Conservation (phyloP, 345 rosid species). For the Murraya paniculata region DNA sequence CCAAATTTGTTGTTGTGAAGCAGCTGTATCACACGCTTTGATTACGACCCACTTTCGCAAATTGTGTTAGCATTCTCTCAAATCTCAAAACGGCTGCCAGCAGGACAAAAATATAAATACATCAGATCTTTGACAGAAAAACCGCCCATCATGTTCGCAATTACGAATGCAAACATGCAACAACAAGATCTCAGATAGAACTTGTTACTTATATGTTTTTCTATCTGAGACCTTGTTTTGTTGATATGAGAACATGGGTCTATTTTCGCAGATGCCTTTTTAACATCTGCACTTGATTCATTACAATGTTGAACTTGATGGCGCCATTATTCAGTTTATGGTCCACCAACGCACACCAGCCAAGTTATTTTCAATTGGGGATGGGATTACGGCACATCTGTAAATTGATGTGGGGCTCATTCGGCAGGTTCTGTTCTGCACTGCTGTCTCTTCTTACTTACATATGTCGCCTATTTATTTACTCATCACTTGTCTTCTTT, state of each 20-base stretch:
- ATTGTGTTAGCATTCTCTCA: neutral
- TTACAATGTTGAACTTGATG: neutral
- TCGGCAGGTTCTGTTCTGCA: neutral
- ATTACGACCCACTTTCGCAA: neutral
- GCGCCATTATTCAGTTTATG: neutral
- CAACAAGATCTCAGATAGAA: neutral
- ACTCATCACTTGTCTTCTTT: neutral
- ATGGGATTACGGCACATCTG: neutral
- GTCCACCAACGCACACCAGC: neutral
- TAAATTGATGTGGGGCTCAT: neutral
- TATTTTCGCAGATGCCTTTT: neutral
- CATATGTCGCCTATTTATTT: neutral
- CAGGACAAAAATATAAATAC: neutral
- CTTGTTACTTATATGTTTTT: neutral
- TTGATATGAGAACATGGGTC: too few species aligned
- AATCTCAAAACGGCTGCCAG: neutral
- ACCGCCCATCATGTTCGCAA: neutral
- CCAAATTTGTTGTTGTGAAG: slow-evolving; percentile 22
- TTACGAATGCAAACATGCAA: too few species aligned
- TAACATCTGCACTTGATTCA: neutral
- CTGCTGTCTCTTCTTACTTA: neutral
- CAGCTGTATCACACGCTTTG: slow-evolving; percentile 32
- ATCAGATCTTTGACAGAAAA: neutral
- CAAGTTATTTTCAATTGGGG: neutral
- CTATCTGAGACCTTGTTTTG: neutral